Conservation (phyloP, 495 filamentous ascomycete species). For the Xylaria palmicola region DNA sequence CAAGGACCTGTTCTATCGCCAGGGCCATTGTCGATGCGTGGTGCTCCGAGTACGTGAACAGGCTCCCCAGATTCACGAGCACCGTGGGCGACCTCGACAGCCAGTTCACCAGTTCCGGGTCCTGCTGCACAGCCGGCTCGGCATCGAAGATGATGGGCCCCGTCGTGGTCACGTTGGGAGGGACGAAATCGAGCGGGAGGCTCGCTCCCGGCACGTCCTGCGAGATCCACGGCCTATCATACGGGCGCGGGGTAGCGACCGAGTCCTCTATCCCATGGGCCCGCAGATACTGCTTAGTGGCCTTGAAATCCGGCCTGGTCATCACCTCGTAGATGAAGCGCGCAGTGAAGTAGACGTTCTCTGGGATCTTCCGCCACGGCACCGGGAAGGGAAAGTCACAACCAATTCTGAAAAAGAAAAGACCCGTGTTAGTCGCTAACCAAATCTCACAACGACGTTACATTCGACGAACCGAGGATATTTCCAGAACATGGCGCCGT, state of each 20-base stretch:
- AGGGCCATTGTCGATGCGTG: constrained; percentile 35
- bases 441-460: not conserved
- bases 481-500: constrained; percentile 30
- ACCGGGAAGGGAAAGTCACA: constrained; percentile 13
- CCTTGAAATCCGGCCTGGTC: not conserved
- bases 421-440: constrained; percentile 2
- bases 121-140: constrained; percentile 34
- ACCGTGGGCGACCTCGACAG: constrained; percentile 43
- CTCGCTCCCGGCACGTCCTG: constrained; percentile 32
- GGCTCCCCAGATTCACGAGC: constrained; percentile 51
- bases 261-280: constrained; percentile 11
- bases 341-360: constrained; percentile 41
- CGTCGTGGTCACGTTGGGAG: constrained; percentile 44
- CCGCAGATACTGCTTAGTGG: not conserved
- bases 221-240: constrained; percentile 3
- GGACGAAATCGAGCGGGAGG: constrained; percentile 40
- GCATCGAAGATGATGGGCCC: constrained; percentile 41
- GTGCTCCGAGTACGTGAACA: constrained; percentile 26
- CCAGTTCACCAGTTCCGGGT: constrained; percentile 46
- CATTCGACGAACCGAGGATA: constrained; percentile 23
- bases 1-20: constrained; percentile 39
- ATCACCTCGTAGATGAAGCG: constrained; percentile 9
- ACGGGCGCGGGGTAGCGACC: not conserved
- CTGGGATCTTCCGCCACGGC: constrained; percentile 35
- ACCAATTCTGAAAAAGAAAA: constrained; percentile 4